Evolutionary conservation across 108 stramenopile species (phyloP), one percentile per base, ranked within the genome.

Genomic region (Skeletonema marinoi): DNA sequence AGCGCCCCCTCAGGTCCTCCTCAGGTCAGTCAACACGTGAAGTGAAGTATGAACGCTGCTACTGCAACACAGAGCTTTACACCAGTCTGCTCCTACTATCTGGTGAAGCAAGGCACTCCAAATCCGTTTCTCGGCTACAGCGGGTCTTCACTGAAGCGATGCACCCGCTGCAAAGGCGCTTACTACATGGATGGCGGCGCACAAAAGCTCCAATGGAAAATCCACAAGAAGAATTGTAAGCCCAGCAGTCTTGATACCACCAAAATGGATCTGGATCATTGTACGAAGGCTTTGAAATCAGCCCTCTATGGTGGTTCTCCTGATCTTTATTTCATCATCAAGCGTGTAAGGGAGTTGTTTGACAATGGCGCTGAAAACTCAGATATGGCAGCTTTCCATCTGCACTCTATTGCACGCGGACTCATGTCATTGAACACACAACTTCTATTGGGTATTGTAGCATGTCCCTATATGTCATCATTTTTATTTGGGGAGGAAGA

Each of bases 161-260:
- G 71, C 61, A 30, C 29, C 6, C 33, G 71, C 39, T 72, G 71
- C 41, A 62, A 63, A 30, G 61, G 60, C 7, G 14, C 35, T 4
- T 72, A 21, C 29, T 72, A 72, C 5, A 7, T 17, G 7, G 21
- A 72, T 8, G 14, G 36, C 3, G 61, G 41, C 36, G 46, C 35
- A 32, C 70, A 60, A 38, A 70, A 60, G 59, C 30, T 30, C 6
- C 71, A 72, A 6, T 72, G 62, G 71, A 72, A 64, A 38, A 72
- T 39, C 33, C 61, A 41, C 32, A 72, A 63, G 41, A 72, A 72
- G 50, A 54, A 51, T 51, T 69, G 68, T 8, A 54, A 56, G 35
- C 30, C 30, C 14, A n/a, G 44, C 46, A 13, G 3, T 6, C 44
- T 21, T 30, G 67, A 44, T 10, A 12, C 67, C 0, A 48, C 29